phyloP scores from a whole-genome alignment of 2,329 filamentous ascomycete genomes.

The Fusarium cicatricum region DNA sequence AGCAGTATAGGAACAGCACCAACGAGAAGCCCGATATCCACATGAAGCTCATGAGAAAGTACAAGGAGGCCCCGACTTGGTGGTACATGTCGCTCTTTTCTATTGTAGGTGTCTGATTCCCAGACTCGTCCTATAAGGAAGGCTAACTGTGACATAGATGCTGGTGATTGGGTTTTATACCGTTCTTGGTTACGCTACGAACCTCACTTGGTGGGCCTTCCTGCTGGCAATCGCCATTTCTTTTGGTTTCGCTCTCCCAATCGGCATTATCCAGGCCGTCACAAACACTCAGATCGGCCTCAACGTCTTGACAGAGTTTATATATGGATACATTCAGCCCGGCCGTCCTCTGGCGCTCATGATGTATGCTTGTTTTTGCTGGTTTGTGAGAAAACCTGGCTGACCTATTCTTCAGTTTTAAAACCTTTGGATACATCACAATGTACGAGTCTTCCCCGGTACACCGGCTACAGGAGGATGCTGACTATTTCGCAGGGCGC shows the following conservation, averaged over 20 bases:
- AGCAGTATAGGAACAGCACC: conserved; percentile 66
- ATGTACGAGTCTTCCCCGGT: conserved; percentile 53
- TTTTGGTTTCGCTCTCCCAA: conserved; percentile 69
- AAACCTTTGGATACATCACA: conserved; percentile 69
- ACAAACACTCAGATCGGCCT: conserved; percentile 76
- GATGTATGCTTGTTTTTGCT: conserved; percentile 57
- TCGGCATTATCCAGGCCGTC: conserved; percentile 74
- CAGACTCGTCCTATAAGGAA: conserved; percentile 5
- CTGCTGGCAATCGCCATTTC: conserved; percentile 71
- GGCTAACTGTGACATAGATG: conserved; percentile 50
- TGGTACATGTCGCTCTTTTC: conserved; percentile 69
- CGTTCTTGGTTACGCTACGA: conserved; percentile 69
- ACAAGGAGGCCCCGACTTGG: conserved; percentile 69
- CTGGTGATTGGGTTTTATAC: conserved; percentile 62
- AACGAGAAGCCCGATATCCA: conserved; percentile 69
- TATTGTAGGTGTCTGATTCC: conserved; percentile 51
- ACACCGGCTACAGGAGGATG: background rate
- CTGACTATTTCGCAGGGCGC: conserved; percentile 51
- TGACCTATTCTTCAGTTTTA: conserved; percentile 55
- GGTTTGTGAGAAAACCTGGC: background rate
- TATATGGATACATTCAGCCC: conserved; percentile 79
- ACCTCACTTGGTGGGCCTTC: conserved; percentile 77
- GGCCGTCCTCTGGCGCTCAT: conserved; percentile 77
- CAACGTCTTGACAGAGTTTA: conserved; percentile 78
- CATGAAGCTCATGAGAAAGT: conserved; percentile 70